These are phyloP conservation scores for Fraxinus dipetala DNA, from an alignment of 305 asterid genomes.

Conservation along the genomic window DNA sequence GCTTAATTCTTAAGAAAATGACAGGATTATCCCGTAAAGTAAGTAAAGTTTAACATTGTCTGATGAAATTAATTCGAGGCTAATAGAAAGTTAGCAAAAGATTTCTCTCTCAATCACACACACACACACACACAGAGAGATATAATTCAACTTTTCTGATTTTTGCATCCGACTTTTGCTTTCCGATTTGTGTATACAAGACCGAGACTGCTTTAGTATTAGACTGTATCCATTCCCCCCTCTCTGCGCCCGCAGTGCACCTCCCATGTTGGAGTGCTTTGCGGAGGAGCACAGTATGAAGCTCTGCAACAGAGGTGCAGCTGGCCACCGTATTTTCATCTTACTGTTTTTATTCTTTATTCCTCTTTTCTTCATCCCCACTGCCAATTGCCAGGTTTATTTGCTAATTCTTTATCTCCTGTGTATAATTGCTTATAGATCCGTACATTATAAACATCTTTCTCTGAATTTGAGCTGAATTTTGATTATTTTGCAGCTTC, in stretches of 20 bases:
- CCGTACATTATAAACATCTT: conserved; percentile 22
- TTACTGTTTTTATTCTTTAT: conserved; percentile 16
- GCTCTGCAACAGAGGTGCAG: conserved; percentile 27
- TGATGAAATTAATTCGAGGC: not conserved
- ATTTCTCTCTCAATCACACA: conserved; percentile 14
- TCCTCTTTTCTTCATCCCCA: conserved; percentile 35
- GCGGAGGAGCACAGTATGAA: conserved; percentile 41
- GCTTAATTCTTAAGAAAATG: not conserved
- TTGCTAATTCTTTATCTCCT: not conserved
- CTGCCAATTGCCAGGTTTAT: conserved; percentile 68
- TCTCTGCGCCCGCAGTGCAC: conserved; percentile 12
- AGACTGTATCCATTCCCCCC: not conserved
- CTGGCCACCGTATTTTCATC: conserved; percentile 20
- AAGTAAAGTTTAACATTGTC: not conserved
- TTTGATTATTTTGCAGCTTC: conserved; percentile 49
- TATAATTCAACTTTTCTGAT: not conserved
- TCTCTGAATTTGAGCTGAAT: conserved; percentile 31
- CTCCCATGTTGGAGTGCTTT: conserved; percentile 35
- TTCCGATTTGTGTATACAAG: conserved; percentile 2
- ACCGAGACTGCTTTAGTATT: conserved; percentile 7
- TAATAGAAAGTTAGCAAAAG: not conserved
- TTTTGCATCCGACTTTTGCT: not conserved
- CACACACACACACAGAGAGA: not conserved
- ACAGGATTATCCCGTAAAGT: not conserved
- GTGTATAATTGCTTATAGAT: conserved; percentile 17